Base-by-base conservation (phyloP, 345 rosid species). In the Gossypium longicalyx region DNA sequence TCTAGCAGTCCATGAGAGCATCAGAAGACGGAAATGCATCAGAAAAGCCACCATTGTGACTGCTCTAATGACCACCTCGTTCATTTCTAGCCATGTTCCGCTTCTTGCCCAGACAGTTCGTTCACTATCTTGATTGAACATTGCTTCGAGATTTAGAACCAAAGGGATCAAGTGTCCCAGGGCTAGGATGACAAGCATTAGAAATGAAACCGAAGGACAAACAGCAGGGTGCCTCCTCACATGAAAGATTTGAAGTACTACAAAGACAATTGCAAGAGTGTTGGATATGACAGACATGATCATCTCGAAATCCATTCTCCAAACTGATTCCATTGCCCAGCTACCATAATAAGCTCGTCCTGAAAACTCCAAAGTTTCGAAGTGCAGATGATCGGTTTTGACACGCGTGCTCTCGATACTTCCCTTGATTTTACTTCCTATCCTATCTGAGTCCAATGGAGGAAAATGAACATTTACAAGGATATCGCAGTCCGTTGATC, bases 231-330 rank as follows among this genome's bases (percentile, higher is more conserved):
- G 75, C 78, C 67, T 83, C 69, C 74, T 84, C 72, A 59, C 78
- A 43, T 84, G 77, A 53, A 76, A 58, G 63, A 89, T 78, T 56
- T 89, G 93, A 54, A 82, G 27, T 22, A 67, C 85, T 22, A 80
- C 72, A 68, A 85, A 82, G 56, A 86, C 6, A 72, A 87, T 86
- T 6, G 85, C 64, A 60, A 86, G 77, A 43, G 87, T 87, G 54
- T 81, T 80, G 15, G 91, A 81, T 23, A 85, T 61, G 57, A 89
- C 78, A 69, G 76, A 87, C 77, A 86, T 53, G 52, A 17, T 59
- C 49, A 84, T 77, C 88, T 89, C 89, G 72, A 83, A 57, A 83
- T 89, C 85, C 83, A 83, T 78, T 72, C 88, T 76, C 88, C 87
- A 82, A 3, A 83, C 70, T 29, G 79, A 80, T 44, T 66, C 67